phyloP scores from a whole-genome alignment of 805 yeast species.

The Ogataea chonburiensis region DNA sequence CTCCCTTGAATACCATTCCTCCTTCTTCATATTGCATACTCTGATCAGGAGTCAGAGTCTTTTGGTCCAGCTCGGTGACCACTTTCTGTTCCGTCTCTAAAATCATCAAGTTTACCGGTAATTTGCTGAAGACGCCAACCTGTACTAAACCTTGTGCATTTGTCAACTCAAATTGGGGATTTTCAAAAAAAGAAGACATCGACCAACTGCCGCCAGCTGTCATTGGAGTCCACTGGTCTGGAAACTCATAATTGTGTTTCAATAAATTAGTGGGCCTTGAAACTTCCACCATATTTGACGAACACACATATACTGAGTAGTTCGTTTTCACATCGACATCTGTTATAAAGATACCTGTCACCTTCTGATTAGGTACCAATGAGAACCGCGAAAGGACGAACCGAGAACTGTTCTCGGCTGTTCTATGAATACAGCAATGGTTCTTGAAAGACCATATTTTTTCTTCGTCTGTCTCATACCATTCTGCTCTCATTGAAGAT shows the following conservation, averaged over 20 bases:
- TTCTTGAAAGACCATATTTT: constrained; percentile 27
- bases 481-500: constrained; percentile 15
- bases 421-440: constrained; percentile 13
- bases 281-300: constrained; percentile 7
- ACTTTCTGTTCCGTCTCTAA: constrained; percentile 38
- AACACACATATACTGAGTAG: constrained; percentile 15
- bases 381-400: constrained; percentile 29
- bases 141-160: background rate
- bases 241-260: constrained; percentile 24
- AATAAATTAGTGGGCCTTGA: constrained; percentile 11
- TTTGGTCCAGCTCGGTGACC: constrained; percentile 29
- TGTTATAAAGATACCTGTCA: constrained; percentile 24
- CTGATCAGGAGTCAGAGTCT: constrained; percentile 29
- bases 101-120: constrained; percentile 42
- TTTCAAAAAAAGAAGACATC: constrained; percentile 42
- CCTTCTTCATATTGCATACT: constrained; percentile 36
- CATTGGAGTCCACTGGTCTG: constrained; percentile 46
- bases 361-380: constrained; percentile 19
- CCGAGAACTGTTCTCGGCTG: constrained; percentile 32
- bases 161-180: constrained; percentile 53
- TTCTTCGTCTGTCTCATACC: constrained; percentile 32
- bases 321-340: constrained; percentile 5
- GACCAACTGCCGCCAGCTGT: constrained; percentile 58
- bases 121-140: constrained; percentile 1
- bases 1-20: constrained; percentile 25